phyloP scores from a whole-genome alignment of 257 asterid genomes.

The Jasminum sambac region DNA sequence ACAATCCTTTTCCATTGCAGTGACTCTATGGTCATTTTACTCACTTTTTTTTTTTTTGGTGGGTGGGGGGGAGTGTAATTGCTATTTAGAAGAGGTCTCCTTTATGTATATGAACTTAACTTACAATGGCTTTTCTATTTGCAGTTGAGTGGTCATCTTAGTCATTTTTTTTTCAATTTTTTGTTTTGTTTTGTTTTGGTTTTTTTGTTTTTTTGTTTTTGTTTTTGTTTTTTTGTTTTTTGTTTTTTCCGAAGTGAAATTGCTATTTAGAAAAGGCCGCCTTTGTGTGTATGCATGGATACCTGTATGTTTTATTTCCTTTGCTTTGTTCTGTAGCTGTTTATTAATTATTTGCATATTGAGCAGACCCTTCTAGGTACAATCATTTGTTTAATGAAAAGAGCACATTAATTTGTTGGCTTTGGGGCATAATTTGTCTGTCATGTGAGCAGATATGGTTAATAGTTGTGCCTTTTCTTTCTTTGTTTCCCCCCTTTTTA shows the following conservation, averaged over 20 bases:
- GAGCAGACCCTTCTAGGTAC: neutral
- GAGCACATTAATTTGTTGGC: neutral
- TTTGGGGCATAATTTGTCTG: slow-evolving; percentile 15
- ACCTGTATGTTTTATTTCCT: slow-evolving; percentile 14
- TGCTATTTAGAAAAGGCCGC: slow-evolving; percentile 1
- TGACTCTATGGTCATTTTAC: too few species aligned
- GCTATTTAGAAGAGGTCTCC: too few species aligned
- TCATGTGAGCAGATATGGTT: slow-evolving; percentile 5
- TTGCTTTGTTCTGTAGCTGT: slow-evolving; percentile 13
- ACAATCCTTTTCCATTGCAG: neutral
- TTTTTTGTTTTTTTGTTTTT: too few species aligned
- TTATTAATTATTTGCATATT: slow-evolving; percentile 4
- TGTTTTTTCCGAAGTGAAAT: too few species aligned
- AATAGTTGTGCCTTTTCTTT: neutral
- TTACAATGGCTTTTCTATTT: neutral
- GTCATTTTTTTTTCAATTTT: too few species aligned
- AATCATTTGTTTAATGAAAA: neutral
- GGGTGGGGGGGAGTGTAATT: too few species aligned
- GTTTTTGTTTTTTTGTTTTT: too few species aligned
- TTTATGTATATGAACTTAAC: too few species aligned
- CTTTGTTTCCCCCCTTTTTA: slow-evolving; percentile 7
- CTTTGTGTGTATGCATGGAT: neutral
- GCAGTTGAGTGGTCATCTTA: too few species aligned
- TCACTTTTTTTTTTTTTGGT: too few species aligned
- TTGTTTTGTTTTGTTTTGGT: too few species aligned